Base-by-base conservation (phyloP, 1,284 basidiomycete species). In the Fistulinella cinereoalba region DNA sequence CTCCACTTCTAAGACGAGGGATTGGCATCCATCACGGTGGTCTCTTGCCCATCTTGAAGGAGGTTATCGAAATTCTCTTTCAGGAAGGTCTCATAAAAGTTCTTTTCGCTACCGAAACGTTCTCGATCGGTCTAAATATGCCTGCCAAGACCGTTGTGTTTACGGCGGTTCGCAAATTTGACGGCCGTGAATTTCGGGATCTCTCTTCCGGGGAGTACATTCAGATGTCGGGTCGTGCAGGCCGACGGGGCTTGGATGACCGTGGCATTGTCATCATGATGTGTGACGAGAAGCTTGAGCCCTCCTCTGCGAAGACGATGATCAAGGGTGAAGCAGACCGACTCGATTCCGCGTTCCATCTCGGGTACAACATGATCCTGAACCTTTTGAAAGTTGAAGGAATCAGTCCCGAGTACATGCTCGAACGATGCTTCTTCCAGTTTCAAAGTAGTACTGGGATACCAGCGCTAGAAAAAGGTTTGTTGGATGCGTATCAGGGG, bases 231-330 rank as follows among this genome's bases (percentile, higher is more conserved):
- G 97, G 97, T 46, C 90, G 97, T 56, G 97, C 97, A 5, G 97
- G 97, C 58, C 86, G 97, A 64, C 85, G 97, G 72, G 97, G 97
- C 37, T 73, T 99, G 47, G 97, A 99, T 66, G 96, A 98, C 56
- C 84, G 97, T n/a, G 97, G 97, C 53, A 94, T 99, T 46, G 97
- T 99, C 53, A 98, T 99, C 62, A 93, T 99, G 93, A 99, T 99
- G 97, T 92, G 90, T 65, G 96, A 99, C 69, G 94, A 97, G 71
- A 97, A 97, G 71, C 77, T 99, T 42, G 97, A 99, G 62, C 95
- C 97, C 0, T 69, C 81, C 3, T 81, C 87, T 0, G 96, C 97
- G 38, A 99, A 97, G 75, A 81, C 79, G 46, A 99, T 99, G 97
- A 91, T 99, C 67, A 98, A 98, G 70, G 97, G 97, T 42, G 91